Percentiles rank a stretch among this genome's conserved stretches.
These are phyloP conservation scores for Sonneratia alba DNA, from an alignment of 345 rosid genomes.

Conservation along the genomic window DNA sequence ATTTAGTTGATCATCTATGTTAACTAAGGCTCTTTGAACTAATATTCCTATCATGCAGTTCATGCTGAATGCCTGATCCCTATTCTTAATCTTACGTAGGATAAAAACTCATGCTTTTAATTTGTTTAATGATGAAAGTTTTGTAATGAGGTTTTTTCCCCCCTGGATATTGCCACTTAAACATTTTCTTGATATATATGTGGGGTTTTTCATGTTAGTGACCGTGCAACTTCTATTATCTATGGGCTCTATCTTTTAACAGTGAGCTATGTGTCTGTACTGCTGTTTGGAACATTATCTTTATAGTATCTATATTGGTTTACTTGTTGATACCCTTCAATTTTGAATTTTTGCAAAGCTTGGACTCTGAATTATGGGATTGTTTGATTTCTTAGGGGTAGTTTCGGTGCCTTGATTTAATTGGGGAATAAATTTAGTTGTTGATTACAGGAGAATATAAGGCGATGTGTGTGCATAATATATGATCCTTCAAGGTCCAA, in stretches of 20 bases:
- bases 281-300: neutral
- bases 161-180: neutral
- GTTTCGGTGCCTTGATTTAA: neutral
- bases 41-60: neutral
- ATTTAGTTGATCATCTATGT: neutral
- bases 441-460: conserved; percentile 70
- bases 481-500: conserved; percentile 93
- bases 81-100: neutral
- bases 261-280: neutral
- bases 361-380: neutral
- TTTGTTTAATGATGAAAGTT: too few species aligned
- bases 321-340: neutral
- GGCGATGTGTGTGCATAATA: conserved; percentile 89
- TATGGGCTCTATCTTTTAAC: neutral
- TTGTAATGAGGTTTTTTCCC: too few species aligned
- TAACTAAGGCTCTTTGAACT: neutral
- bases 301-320: neutral
- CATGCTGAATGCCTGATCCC: neutral
- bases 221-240: neutral
- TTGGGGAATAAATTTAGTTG: neutral
- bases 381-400: neutral
- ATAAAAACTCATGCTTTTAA: neutral
- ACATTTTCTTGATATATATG: neutral
- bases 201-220: neutral
- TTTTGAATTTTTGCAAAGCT: neutral